Evolutionary conservation across 2,329 filamentous ascomycete genomes (phyloP), one percentile per base, ranked within the genome.

Genomic region (Paradendryphiella salina): DNA sequence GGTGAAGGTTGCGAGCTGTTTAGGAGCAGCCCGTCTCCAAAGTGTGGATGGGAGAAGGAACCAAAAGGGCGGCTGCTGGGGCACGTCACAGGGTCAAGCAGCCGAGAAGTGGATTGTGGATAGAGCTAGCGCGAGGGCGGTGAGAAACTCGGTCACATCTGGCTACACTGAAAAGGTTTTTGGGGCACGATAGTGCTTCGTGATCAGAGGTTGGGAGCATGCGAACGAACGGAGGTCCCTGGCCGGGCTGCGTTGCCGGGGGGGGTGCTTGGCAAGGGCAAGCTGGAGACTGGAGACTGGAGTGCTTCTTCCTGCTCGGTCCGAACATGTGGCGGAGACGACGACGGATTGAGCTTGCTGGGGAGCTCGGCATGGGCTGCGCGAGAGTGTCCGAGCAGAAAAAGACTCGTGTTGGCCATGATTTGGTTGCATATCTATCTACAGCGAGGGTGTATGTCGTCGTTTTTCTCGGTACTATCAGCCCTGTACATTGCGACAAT

Each of bases 1-100:
- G 77, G 85, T 96, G 90, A 81, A 79, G 67, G 71, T 55, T 49
- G 61, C 61, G 73, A 81, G 88, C 89, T 92, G 88, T 82, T 58
- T 61, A 63, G 69, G 71, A 74, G 71, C 70, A 73, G 71, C 69
- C 69, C 60, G 51, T 65, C 67, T 71, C 68, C 65, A 63, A 50
- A 41, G 56, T 52, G 48, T 59, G 57, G 55, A 56, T 56, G 50
- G 60, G 54, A 57, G 52, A 57, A 60, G 43, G 52, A 54, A 54
- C 49, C 56, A 66, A 60, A 61, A 56, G 54, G 54, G 61, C 50
- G 60, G 63, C 52, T 47, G 59, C 37, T 48, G 54, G 56, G 56
- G 65, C 62, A 69, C 66, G 69, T 67, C 66, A 70, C 67, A 63
- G 63, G 67, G 61, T 53, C 60, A 50, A 59, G 54, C 59, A 52